These are phyloP conservation scores for Hemileccinum impolitum DNA, from an alignment of 768 basidiomycete genomes.

Conservation along the genomic window DNA sequence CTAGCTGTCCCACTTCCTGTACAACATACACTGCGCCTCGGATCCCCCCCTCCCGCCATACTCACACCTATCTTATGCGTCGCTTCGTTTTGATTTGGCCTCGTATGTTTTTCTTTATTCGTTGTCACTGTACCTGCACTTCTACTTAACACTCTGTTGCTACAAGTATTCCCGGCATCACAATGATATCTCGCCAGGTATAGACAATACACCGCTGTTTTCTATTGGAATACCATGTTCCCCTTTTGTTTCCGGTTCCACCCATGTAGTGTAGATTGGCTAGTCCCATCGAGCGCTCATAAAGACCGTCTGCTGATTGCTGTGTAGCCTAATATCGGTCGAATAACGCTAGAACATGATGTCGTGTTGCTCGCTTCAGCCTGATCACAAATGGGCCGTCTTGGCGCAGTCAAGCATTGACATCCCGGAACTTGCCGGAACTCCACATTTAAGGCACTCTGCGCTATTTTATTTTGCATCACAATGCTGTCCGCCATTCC, in stretches of 20 bases:
- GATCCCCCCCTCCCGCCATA: conserved; percentile 17
- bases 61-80: conserved; percentile 19
- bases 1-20: conserved; percentile 20
- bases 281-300: too few species aligned
- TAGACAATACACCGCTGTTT: conserved; percentile 23
- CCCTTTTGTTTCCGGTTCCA: neutral
- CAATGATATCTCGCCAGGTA: conserved; percentile 28
- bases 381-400: too few species aligned
- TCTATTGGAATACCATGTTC: conserved; percentile 13
- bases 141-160: conserved; percentile 28
- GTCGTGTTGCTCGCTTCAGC: too few species aligned
- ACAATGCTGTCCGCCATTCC: conserved; percentile 34
- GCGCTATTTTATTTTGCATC: conserved; percentile 8
- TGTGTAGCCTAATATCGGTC: too few species aligned
- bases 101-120: conserved; percentile 25
- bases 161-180: conserved; percentile 29
- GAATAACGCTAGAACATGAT: too few species aligned
- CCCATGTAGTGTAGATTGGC: neutral
- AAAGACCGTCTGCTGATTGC: too few species aligned
- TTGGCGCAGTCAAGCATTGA: neutral
- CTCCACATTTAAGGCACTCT: neutral
- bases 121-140: conserved; percentile 24
- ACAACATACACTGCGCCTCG: conserved; percentile 22
- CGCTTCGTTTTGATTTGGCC: conserved; percentile 16
- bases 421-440: neutral